Base-by-base conservation (phyloP, 2,329 filamentous ascomycete genomes). In the Botryotinia calthae region DNA sequence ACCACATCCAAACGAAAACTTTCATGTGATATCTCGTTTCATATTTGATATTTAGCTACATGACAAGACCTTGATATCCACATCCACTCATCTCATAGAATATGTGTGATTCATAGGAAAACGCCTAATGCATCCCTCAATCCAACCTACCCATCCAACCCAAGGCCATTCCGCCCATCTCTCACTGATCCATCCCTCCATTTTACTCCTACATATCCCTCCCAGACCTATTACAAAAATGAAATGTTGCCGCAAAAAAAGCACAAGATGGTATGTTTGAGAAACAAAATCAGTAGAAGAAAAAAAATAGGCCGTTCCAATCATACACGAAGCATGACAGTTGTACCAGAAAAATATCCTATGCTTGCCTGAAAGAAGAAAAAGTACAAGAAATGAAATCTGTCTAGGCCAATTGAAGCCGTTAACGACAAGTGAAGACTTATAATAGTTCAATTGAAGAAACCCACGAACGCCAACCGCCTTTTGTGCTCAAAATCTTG, bases 301-400 rank as follows among this genome's bases (percentile, higher is more conserved):
- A 46, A n/a, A n/a, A 37, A 63, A 51, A 64, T 28, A 51, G 28
- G 68, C 31, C 68, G 68, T 70, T 64, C 28, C 56, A 70, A 64
- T 64, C 58, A 70, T 70, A 63, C 68, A 59, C 12, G 46, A 48
- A 70, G 44, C 40, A 70, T 40, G 54, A 40, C 44, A 70, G 65
- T 56, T 37, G 65, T 56, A 56, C 48, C 65, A 68, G 37, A 64
- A 64, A 63, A 70, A 64, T 51, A 70, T 70, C 68, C 44, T 70
- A 70, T 70, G 56, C 68, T 42, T 70, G 56, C 58, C 14, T 12
- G 34, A 70, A 67, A 70, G 46, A 40, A 64, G 8, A 64, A 70
- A 40, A 63, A 51, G 20, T 70, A 70, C 68, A 70, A 63, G 31
- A 64, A 70, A 70, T 28, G 42, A 54, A 70, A 70, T 64, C 58